Evolutionary conservation across 192 early-diverging fungal species (phyloP), one percentile per base, ranked within the genome.

Genomic region (Coemansia sp.): DNA sequence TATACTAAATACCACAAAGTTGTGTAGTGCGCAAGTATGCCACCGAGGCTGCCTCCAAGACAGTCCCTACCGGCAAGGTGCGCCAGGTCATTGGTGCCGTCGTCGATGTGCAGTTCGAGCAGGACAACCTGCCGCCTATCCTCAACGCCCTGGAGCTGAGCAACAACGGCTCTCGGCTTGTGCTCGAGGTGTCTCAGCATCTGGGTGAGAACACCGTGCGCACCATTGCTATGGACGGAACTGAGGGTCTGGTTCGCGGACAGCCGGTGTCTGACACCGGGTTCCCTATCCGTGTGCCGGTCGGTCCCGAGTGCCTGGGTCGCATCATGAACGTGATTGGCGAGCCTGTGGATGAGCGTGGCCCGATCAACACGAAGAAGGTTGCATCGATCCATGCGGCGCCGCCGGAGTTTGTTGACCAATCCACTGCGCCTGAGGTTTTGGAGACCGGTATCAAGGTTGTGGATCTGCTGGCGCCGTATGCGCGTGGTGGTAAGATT

Each of bases 241-340:
- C 95, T 67, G 93, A 97, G 81, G 92, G 95, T 88, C 89, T 97
- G 58, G 90, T 92, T 76, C 92, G 95, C 86, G 95, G 95, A 57
- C 95, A 97, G 86, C 83, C 88, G 52, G 95, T 97, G 64, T 71
- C 86, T 37, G 95, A 97, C 84, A 97, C 95, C 58, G 95, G 95
- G 70, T 72, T 87, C 56, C 94, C 95, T 67, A 97, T 97, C 84
- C 87, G 79, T 45, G 87, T 97, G 66, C 94, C 94, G 35, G 93
- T 92, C 72, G 94, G 94, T 67, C 89, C 88, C 75, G 94, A 94
- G 87, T 92, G 90, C 83, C 88, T 97, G 43, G 94, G 95, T 61
- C 93, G 95, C 84, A 97, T 97, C 86, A 92, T 97, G 84, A 97
- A 97, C 89, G 95, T 97, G 73, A 95, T 97, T 76, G 95, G 95